Evolutionary conservation across 495 filamentous ascomycete species (phyloP).

Genomic region (Podospora sp.): DNA sequence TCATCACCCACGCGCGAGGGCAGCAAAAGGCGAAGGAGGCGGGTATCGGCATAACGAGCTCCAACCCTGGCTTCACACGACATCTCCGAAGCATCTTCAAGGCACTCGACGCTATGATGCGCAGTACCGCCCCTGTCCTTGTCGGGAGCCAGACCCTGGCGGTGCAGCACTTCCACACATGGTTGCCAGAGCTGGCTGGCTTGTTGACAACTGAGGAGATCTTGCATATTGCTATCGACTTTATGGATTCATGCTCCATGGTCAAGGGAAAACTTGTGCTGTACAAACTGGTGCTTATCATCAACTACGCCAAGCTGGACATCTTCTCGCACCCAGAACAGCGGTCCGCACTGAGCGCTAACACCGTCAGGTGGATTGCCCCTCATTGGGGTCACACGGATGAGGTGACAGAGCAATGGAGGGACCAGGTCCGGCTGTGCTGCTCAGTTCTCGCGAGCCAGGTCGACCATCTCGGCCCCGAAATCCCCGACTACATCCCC

Average conservation of each 20-base stretch:
- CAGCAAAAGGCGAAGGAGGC: slow-evolving; percentile 89
- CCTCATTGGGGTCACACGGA: slow-evolving; percentile 87
- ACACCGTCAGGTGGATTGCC: slow-evolving; percentile 86
- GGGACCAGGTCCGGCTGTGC: slow-evolving; percentile 88
- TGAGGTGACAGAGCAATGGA: slow-evolving; percentile 80
- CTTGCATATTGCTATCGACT: slow-evolving; percentile 85
- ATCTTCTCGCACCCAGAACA: slow-evolving; percentile 78
- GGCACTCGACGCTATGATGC: slow-evolving; percentile 84
- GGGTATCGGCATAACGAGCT: slow-evolving; percentile 82
- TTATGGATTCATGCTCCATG: slow-evolving; percentile 85
- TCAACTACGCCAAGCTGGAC: slow-evolving; percentile 79
- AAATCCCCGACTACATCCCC: slow-evolving; percentile 83
- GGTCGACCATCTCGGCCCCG: slow-evolving; percentile 73
- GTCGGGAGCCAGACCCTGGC: slow-evolving; percentile 94
- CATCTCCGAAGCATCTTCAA: slow-evolving; percentile 88
- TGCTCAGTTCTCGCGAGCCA: slow-evolving; percentile 88
- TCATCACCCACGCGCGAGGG: slow-evolving; percentile 86
- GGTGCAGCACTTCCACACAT: slow-evolving; percentile 95
- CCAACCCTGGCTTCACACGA: slow-evolving; percentile 73
- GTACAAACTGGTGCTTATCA: slow-evolving; percentile 89
- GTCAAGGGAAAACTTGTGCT: slow-evolving; percentile 94
- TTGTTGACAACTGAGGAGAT: slow-evolving; percentile 82
- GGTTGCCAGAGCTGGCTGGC: slow-evolving; percentile 84
- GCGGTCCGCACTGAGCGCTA: slow-evolving; percentile 69
- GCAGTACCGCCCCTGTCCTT: slow-evolving; percentile 76